phyloP scores from a whole-genome alignment of 306 rosid genomes.

The Fragaria ananassa region DNA sequence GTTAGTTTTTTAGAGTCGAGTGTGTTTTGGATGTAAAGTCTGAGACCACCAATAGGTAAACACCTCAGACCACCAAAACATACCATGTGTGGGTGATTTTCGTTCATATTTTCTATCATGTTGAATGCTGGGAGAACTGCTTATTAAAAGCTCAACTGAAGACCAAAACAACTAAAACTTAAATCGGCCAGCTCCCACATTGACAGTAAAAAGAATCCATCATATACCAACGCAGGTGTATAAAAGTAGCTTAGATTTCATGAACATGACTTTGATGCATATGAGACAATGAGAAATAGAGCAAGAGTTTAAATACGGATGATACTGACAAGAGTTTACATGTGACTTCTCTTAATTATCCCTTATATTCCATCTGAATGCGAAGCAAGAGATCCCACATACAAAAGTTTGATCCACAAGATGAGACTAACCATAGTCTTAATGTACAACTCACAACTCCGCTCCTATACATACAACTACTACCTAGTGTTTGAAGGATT shows the following conservation, averaged over 20 bases:
- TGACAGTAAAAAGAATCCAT: background rate
- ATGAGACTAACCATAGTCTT: constrained; percentile 14
- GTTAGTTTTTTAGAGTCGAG: too few species aligned
- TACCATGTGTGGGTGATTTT: too few species aligned
- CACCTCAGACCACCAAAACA: background rate
- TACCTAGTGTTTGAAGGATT: constrained; percentile 33
- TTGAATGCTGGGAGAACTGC: too few species aligned
- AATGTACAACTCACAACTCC: constrained; percentile 50
- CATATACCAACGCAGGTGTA: background rate
- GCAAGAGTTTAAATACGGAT: too few species aligned
- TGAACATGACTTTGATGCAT: background rate
- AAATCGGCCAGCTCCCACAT: too few species aligned
- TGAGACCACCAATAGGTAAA: background rate
- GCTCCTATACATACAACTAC: constrained; percentile 40
- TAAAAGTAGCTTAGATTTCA: background rate
- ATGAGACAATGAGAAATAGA: background rate
- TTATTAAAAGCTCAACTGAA: too few species aligned
- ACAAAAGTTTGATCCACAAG: constrained; percentile 39
- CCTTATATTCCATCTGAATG: background rate
- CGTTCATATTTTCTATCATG: too few species aligned
- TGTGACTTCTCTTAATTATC: background rate
- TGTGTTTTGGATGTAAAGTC: background rate
- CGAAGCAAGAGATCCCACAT: constrained; percentile 18
- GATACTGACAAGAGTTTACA: background rate
- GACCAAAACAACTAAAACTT: too few species aligned